Conservation (phyloP, 345 rosid genomes). For the Populus pruinosa region DNA sequence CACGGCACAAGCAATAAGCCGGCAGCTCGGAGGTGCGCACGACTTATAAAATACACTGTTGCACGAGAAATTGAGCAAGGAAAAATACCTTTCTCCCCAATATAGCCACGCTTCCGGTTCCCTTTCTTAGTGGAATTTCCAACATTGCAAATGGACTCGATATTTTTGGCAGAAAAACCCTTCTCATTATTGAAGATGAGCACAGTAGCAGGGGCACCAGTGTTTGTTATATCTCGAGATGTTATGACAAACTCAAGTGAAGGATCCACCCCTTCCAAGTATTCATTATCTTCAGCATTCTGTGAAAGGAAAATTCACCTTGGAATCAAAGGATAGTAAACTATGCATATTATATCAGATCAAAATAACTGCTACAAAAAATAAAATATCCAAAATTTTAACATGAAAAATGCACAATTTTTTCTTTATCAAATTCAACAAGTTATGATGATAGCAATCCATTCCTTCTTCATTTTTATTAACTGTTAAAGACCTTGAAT, state of each 20-base stretch:
- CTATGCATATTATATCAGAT: neutral
- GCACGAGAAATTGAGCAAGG: neutral
- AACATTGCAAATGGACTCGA: too few species aligned
- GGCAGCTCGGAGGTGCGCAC: neutral
- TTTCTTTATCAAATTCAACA: neutral
- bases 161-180: too few species aligned
- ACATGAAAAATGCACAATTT: neutral
- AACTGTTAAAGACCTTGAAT: neutral
- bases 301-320: slow-evolving; percentile 14
- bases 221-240: slow-evolving; percentile 59
- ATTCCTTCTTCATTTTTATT: neutral
- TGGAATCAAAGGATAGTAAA: neutral
- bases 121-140: too few species aligned
- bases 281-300: slow-evolving; percentile 82
- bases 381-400: neutral
- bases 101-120: slow-evolving; percentile 53
- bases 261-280: slow-evolving; percentile 54
- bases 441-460: neutral
- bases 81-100: slow-evolving; percentile 72
- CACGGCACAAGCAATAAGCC: neutral
- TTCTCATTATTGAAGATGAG: too few species aligned
- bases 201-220: slow-evolving; percentile 37
- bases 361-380: too few species aligned
- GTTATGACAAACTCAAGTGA: slow-evolving; percentile 72
- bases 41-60: neutral